These are phyloP conservation scores for Paramecium sonneborni DNA, from an alignment of 73 alveolate genomes.

Conservation along the genomic window DNA sequence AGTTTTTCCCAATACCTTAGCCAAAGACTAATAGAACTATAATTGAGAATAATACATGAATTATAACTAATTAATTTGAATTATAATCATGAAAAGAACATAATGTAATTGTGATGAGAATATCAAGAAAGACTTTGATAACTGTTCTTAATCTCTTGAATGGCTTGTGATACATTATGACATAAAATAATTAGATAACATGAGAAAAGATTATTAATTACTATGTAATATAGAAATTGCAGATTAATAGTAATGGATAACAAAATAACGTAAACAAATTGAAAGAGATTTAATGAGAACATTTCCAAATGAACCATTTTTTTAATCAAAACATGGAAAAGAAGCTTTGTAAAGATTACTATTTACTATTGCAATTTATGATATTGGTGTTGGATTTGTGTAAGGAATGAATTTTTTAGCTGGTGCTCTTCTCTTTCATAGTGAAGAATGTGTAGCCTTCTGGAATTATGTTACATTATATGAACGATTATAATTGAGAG, in stretches of 20 bases:
- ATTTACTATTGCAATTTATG: constrained; percentile 19
- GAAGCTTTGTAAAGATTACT: constrained; percentile 9
- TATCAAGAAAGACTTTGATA: neutral
- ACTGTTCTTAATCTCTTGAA: neutral
- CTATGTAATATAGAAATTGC: neutral
- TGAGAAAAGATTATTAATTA: neutral
- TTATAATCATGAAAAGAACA: neutral
- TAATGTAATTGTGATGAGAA: neutral
- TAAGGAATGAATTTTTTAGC: constrained; percentile 78
- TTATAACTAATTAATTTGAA: neutral
- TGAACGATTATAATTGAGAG: constrained; percentile 72
- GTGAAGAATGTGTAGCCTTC: constrained; percentile 78
- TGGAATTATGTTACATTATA: constrained; percentile 70
- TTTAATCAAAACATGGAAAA: neutral
- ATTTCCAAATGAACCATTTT: constrained; percentile 16
- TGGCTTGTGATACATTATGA: neutral
- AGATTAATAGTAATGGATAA: constrained; percentile 22
- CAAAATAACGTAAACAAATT: neutral
- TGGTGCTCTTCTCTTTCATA: constrained; percentile 70
- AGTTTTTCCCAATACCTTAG: neutral
- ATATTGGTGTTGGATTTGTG: constrained; percentile 68
- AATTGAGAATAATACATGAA: neutral
- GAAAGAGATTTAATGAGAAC: constrained; percentile 43
- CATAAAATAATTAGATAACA: neutral
- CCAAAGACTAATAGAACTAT: neutral